Evolutionary conservation across 257 asterid species (phyloP).

Genomic region (Coffea canephora): DNA sequence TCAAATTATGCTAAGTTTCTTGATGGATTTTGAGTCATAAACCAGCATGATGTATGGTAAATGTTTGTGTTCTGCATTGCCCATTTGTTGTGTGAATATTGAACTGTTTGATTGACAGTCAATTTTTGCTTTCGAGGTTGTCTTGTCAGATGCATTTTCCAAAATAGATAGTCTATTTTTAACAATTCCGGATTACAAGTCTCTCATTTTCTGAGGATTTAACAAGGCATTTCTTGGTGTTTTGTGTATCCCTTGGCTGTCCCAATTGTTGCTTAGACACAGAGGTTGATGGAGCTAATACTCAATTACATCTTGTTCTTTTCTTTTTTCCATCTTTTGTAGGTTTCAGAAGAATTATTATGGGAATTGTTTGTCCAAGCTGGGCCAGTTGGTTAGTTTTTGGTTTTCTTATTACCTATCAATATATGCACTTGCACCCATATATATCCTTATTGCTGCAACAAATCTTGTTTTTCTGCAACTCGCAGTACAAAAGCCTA

Average conservation of each 20-base stretch:
- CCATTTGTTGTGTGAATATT: background rate
- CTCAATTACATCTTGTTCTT: background rate
- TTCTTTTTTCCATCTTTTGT: constrained; percentile 16
- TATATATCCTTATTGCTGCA: too few relatives aligned
- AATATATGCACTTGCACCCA: too few relatives aligned
- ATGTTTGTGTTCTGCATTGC: too few relatives aligned
- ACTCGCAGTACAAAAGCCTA: background rate
- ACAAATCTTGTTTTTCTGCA: too few relatives aligned
- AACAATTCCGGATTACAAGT: too few relatives aligned
- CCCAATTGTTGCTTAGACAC: background rate
- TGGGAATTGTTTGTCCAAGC: constrained; percentile 98
- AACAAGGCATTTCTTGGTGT: background rate
- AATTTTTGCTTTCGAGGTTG: background rate
- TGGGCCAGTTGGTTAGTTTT: constrained; percentile 82
- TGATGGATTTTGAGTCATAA: background rate
- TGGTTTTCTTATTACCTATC: background rate
- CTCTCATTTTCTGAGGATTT: background rate
- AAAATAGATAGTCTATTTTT: background rate
- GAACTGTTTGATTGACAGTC: background rate
- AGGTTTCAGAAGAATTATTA: constrained; percentile 83
- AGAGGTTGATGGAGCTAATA: background rate
- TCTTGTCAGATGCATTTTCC: background rate
- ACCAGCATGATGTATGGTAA: background rate
- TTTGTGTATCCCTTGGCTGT: background rate
- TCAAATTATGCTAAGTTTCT: background rate